Evolutionary conservation across 495 filamentous ascomycete genomes (phyloP).

Genomic region (Penicillium manginii): DNA sequence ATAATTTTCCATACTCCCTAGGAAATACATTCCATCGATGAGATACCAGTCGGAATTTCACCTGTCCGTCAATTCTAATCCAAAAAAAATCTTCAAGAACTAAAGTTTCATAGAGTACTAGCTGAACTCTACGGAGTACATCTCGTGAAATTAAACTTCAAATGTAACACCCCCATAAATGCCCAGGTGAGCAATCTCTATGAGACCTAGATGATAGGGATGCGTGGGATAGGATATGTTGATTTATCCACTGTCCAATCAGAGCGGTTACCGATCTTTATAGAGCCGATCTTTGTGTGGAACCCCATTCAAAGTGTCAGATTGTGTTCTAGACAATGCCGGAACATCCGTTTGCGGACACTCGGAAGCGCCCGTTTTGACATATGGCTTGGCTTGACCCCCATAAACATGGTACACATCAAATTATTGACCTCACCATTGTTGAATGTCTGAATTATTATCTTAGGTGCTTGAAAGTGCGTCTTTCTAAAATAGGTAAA

Average conservation of each 20-base stretch:
- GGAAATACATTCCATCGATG: too few relatives aligned
- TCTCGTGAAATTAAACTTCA: background rate
- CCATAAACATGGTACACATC: slow-evolving; percentile 4
- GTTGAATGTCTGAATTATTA: background rate
- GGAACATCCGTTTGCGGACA: slow-evolving; percentile 15
- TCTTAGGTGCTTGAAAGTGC: background rate
- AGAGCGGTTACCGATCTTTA: background rate
- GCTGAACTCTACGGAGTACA: background rate
- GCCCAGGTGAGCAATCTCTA: background rate
- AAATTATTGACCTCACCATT: slow-evolving; percentile 24
- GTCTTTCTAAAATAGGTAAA: background rate
- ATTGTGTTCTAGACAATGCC: slow-evolving; percentile 9
- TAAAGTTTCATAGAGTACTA: too few relatives aligned
- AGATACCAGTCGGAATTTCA: too few relatives aligned
- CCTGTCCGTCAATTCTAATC: too few relatives aligned
- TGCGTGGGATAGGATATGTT: background rate
- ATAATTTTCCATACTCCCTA: too few relatives aligned
- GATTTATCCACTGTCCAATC: background rate
- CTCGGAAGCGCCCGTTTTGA: slow-evolving; percentile 8
- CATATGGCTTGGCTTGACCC: background rate
- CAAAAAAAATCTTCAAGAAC: too few relatives aligned
- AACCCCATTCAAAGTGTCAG: slow-evolving; percentile 8
- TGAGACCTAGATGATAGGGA: background rate
- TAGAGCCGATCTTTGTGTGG: slow-evolving; percentile 4
- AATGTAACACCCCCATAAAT: background rate